Evolutionary conservation across 805 yeast species (phyloP), one percentile per base, ranked within the genome.

Genomic region (Pichia thaimueangensis): DNA sequence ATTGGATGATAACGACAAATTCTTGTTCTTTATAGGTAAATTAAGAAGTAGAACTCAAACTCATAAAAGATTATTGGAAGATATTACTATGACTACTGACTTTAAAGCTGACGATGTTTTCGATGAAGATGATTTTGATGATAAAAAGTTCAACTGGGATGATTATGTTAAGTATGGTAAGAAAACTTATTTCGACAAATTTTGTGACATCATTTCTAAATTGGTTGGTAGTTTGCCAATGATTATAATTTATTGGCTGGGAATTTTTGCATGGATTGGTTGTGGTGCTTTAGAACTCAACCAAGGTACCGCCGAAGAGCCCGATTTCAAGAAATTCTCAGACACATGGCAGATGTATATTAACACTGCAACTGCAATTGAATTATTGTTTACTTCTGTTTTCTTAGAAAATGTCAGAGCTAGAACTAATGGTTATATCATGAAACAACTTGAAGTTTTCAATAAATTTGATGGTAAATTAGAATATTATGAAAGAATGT

Each of bases 261-360:
- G 70, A 27, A 61, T 68, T 19, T 51, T 65, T 23, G 47, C 60
- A 27, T 67, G 71, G 71, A 45, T 67, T 32, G 61, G 60, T 5
- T 63, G 63, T 45, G 71, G 71, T 43, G 54, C 52, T 7, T 42
- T 60, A 2, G 56, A 60, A n/a, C 12, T 40, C 11, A 41, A 47
- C 15, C 20, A 23, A n/a, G 45, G 44, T 8, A 23, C 43, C 8
- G 36, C 35, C 1, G 47, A 41, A 2, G 27, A 42, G 25, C 46
- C 49, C 6, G 27, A 24, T 16, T 47, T 51, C 16, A 54, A 33
- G 31, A 56, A 46, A 33, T 67, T 62, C 42, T 56, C 65, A 41
- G 56, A 64, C 43, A 47, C 43, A 22, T 67, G 71, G 71, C 71
- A 67, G 51, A 53, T 67, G 59, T 64, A 63, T 43, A 64, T 67